Percentiles rank a stretch among this genome's conserved stretches.
These are phyloP conservation scores for Monosporascus sp. DNA, from an alignment of 2,329 filamentous ascomycete genomes.

Conservation along the genomic window DNA sequence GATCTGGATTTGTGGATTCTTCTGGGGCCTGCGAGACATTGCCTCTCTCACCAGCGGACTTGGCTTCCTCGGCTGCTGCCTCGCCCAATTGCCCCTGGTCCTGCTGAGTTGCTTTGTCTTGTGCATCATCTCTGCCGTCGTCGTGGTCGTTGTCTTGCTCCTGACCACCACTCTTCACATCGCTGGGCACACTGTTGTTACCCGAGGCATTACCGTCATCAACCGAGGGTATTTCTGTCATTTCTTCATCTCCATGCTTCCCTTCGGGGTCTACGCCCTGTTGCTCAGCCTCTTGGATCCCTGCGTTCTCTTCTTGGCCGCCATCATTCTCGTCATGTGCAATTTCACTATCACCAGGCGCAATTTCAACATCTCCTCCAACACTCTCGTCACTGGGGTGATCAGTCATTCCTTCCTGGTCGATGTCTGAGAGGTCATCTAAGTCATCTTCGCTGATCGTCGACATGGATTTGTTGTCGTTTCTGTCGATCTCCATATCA, in stretches of 20 bases:
- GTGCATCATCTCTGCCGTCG: slow-evolving; percentile 57
- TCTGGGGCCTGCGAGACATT: slow-evolving; percentile 44
- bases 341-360: slow-evolving; percentile 43
- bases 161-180: slow-evolving; percentile 58
- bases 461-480: slow-evolving; percentile 50
- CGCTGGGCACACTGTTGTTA: slow-evolving; percentile 60
- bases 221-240: slow-evolving; percentile 15
- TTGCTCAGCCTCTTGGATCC: slow-evolving; percentile 29
- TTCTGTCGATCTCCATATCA: slow-evolving; percentile 75
- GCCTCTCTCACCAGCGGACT: slow-evolving; percentile 59
- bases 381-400: slow-evolving; percentile 33
- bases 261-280: slow-evolving; percentile 27
- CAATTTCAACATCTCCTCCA: slow-evolving; percentile 39
- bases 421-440: slow-evolving; percentile 51
- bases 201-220: slow-evolving; percentile 49
- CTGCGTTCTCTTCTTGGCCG: slow-evolving; percentile 29
- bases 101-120: slow-evolving; percentile 56
- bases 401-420: slow-evolving; percentile 31
- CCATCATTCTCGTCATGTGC: slow-evolving; percentile 51
- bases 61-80: slow-evolving; percentile 57
- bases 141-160: slow-evolving; percentile 60
- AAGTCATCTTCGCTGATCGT: slow-evolving; percentile 51
- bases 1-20: slow-evolving; percentile 36
- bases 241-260: slow-evolving; percentile 27
- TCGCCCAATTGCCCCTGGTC: slow-evolving; percentile 64